Evolutionary conservation across 2,329 filamentous ascomycete species (phyloP), one percentile per base, ranked within the genome.

Genomic region (Pestalotiopsis sp.): DNA sequence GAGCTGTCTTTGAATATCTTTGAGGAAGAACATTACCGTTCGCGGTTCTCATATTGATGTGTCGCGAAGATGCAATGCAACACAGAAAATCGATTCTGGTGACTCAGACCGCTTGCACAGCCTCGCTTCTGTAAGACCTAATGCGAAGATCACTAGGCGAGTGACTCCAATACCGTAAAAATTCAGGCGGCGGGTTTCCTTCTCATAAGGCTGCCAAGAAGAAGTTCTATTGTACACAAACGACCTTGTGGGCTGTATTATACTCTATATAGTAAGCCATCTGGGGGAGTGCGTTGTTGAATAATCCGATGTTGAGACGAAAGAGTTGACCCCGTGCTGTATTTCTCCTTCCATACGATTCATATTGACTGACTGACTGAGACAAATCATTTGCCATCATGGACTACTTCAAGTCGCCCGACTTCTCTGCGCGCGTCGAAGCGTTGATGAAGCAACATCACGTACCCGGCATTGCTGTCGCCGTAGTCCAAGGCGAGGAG

Each of bases 381-480:
- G 9, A 52, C 17, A 3, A 52, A 23, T 9, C 6, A 1, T 52
- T 6, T 3, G 45, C 45, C 2, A 2, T n/a, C 45, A 52, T 52
- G 45, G 45, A 52, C 9, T 20, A n/a, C 45, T 52, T 52, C 45
- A 23, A 52, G 6, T 52, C 45, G 2, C n/a, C 45, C 14, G 45
- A 52, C 17, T 52, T 52, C 45, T n/a, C 45, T 9, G 7, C 45
- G 3, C 45, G 11, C 17, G n/a, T 52, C 7, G 45, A 52, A 20
- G 9, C 45, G 7, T 2, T 52, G 3, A n/a, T 52, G 4, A n/a
- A 52, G 45, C 17, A 52, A 23, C 57, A 78, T 25, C 73, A 73
- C 23, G 69, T 76, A 4, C 72, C 75, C 3, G 75, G 75, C 2
- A 64, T 77, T 13, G 66, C 73, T 12, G 57, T 76, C 14, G 75